Evolutionary conservation across 2,329 filamentous ascomycete genomes (phyloP).

Genomic region (Chrysoporthe puriensis): DNA sequence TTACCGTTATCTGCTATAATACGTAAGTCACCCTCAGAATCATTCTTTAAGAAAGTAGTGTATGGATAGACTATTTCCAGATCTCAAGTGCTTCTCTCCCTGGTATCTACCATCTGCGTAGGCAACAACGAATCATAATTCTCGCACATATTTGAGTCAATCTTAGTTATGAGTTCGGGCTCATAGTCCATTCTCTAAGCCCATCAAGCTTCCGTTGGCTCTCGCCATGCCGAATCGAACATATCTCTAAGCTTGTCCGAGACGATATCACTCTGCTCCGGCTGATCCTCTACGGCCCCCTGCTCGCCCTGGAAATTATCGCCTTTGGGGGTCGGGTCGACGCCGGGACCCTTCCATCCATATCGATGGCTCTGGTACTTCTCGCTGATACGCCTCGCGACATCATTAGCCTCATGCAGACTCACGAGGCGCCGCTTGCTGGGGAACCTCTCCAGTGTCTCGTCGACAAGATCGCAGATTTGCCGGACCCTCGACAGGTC

Average conservation of each 20-base stretch:
- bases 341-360: conserved; percentile 3
- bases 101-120: too few relatives aligned
- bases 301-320: background rate
- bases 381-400: conserved; percentile 36
- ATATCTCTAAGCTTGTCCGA: background rate
- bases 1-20: too few relatives aligned
- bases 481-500: conserved; percentile 4
- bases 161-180: too few relatives aligned
- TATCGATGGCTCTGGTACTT: conserved; percentile 21
- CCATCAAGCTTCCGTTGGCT: background rate
- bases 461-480: conserved; percentile 34
- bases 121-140: too few relatives aligned
- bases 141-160: too few relatives aligned
- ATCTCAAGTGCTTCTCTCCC: too few relatives aligned
- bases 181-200: too few relatives aligned
- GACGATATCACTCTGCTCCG: background rate
- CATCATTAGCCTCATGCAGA: conserved; percentile 56
- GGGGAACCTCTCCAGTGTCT: conserved; percentile 35
- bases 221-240: background rate
- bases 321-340: background rate
- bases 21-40: too few relatives aligned
- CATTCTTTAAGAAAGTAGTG: too few relatives aligned
- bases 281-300: background rate
- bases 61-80: too few relatives aligned
- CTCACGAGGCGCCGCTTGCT: conserved; percentile 55